These are phyloP conservation scores for Capronia epimyces DNA, from an alignment of 2,329 filamentous ascomycete genomes.

Conservation along the genomic window DNA sequence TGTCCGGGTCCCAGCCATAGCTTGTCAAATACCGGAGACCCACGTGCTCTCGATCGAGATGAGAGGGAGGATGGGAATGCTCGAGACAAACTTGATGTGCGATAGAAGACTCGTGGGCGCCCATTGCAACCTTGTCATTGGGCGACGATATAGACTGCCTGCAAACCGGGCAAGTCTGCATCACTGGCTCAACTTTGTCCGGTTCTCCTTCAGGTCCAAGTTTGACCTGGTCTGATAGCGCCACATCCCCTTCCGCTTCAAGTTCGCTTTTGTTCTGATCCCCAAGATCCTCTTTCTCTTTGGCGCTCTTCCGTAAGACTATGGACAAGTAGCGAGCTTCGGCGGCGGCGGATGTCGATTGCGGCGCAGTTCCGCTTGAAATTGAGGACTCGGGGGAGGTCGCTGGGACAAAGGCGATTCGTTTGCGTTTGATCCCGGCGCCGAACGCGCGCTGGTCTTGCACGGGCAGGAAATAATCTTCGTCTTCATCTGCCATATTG, in stretches of 20 bases:
- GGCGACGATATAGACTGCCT: conserved; percentile 47
- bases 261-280: neutral
- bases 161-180: conserved; percentile 52
- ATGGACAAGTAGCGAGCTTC: conserved; percentile 45
- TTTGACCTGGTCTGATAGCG: too few species aligned
- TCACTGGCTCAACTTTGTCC: neutral
- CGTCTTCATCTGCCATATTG: conserved; percentile 27
- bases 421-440: conserved; percentile 58
- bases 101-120: conserved; percentile 47
- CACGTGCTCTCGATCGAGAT: conserved; percentile 52
- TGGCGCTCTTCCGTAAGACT: conserved; percentile 34
- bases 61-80: conserved; percentile 54
- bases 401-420: conserved; percentile 55
- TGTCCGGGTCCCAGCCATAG: conserved; percentile 58
- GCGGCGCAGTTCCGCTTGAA: conserved; percentile 26
- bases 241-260: too few species aligned
- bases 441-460: conserved; percentile 57
- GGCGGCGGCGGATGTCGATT: conserved; percentile 33
- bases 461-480: conserved; percentile 55
- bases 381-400: conserved; percentile 27
- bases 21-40: conserved; percentile 53
- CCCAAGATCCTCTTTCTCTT: conserved; percentile 3
- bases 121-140: conserved; percentile 13
- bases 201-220: too few species aligned
- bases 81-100: conserved; percentile 53